Evolutionary conservation across 2,329 filamentous ascomycete species (phyloP), one percentile per base, ranked within the genome.

Genomic region (Fusarium sororula): DNA sequence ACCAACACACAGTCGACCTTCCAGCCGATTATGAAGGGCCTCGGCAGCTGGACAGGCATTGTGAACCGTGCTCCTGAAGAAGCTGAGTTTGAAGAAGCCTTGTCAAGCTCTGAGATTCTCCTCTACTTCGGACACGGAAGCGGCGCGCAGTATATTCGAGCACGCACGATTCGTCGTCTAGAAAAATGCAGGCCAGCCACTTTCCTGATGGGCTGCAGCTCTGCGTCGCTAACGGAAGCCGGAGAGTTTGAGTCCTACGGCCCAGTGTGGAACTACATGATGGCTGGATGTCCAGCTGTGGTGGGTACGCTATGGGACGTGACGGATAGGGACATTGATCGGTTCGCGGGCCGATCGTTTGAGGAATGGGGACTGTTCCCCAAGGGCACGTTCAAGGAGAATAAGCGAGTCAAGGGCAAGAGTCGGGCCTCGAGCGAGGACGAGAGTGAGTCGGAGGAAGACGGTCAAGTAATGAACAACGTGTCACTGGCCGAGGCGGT

Each of bases 291-390:
- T 76, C 95, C 94, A 7, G 95, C 96, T 1, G 90, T 98, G 15
- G 91, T 98, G 5, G 96, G 95, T 51, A 98, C 95, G 22, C 86
- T 99, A 42, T 99, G 96, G 96, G 96, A 99, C 82, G 96, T 99
- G 56, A 99, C 96, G 15, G 96, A 99, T 81, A 94, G 94, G 78
- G 96, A 99, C 81, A 98, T 98, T 81, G 97, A 99, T 84, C 93
- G 95, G 24, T 97, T 98, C 81, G 93, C 95, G 1, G 90, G 92
- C 39, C 87, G 89, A 32, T 86, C 93, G 6, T 93, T 98, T 80
- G 93, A 96, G 80, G 88, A 92, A 77, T 99, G 96, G 96, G 96
- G 96, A 0, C 82, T 99, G 12, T 85, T 93, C 60, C 79, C 82
- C 3, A 77, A 76, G 81, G 87, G 87, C 66, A 81, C 85, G 13